Base-by-base conservation (phyloP, 768 basidiomycete genomes). In the Tulasnella calospora region DNA sequence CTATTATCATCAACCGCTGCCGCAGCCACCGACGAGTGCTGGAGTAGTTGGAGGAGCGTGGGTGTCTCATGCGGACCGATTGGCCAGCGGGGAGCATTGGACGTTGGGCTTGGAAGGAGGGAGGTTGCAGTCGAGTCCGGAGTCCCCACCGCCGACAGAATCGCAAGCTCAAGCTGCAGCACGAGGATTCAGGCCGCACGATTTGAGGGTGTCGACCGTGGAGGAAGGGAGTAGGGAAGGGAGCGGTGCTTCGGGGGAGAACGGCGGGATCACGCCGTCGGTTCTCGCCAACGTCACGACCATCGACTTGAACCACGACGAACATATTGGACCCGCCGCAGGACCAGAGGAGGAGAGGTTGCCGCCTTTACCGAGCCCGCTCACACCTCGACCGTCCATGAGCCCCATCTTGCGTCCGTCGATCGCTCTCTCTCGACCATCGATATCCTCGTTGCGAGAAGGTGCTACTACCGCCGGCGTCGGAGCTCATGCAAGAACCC, bases 171-270 rank as follows among this genome's bases (percentile, higher is more conserved):
- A 1, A 27, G n/a, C 57, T 13, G 5, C 57, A 5, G n/a, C 57
- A 9, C 21, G 57, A 12, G 57, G 57, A n/a, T 61, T 27, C 57
- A 61, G 57, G 57, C 23, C 23, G n/a, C n/a, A 61, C n/a, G 57
- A 61, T n/a, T n/a, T 61, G n/a, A 61, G 57, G 30, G 57, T 61
- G 57, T 61, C 57, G 57, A 61, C 57, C 12, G 57, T 61, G 57
- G 57, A 61, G 57, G 57, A 61, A 61, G 57, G 57, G n/a, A 61
- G 57, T n/a, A n/a, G 57, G 57, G 57, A 61, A 9, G 57, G 57
- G 2, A 47, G 46, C 46, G 46, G 46, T 19, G 46, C 46, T 12
- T 61, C 57, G 0, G 57, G n/a, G 23, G 57, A 61, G 57, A 30
- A 47, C 21, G 46, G 46, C 6, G 46, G 46, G 15, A 47, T 47